Conservation (phyloP, 2,329 filamentous ascomycete species). For the Kalaharituber pfeilii region DNA sequence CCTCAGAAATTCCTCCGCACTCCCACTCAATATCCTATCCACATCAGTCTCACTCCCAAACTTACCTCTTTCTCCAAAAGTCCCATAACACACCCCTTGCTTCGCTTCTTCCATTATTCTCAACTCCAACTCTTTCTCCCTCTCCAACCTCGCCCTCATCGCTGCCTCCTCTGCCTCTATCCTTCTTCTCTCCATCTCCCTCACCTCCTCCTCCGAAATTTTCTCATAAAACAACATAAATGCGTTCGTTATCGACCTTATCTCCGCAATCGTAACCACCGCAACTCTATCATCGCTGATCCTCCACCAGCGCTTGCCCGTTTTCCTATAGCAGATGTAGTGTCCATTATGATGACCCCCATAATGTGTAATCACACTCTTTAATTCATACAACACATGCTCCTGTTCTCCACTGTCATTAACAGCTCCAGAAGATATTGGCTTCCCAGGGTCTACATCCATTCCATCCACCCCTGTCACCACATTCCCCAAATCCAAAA, state of each 20-base stretch:
- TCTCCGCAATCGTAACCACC: conserved; percentile 52
- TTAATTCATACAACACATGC: conserved; percentile 62
- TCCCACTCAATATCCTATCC: neutral
- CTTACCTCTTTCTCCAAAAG: neutral
- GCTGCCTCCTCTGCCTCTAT: neutral
- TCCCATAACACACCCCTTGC: neutral
- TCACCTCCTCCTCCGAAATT: conserved; percentile 24
- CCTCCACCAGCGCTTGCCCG: conserved; percentile 58
- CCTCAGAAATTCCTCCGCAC: neutral
- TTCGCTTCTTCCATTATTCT: neutral
- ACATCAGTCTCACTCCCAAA: conserved; percentile 2
- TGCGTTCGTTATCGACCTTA: conserved; percentile 60
- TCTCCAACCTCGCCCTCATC: neutral
- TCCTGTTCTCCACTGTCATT: conserved; percentile 32
- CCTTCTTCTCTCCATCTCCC: neutral
- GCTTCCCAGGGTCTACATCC: conserved; percentile 23
- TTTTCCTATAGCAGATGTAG: conserved; percentile 70
- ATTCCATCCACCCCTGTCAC: conserved; percentile 49
- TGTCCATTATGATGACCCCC: conserved; percentile 90
- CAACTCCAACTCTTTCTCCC: neutral
- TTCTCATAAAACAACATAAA: conserved; percentile 98
- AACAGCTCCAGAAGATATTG: neutral
- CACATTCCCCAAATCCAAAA: conserved; percentile 59
- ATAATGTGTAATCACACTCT: conserved; percentile 73
- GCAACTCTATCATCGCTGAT: conserved; percentile 78